Conservation (phyloP, 371 early-diverging fungal species). For the Mortierella sp. region DNA sequence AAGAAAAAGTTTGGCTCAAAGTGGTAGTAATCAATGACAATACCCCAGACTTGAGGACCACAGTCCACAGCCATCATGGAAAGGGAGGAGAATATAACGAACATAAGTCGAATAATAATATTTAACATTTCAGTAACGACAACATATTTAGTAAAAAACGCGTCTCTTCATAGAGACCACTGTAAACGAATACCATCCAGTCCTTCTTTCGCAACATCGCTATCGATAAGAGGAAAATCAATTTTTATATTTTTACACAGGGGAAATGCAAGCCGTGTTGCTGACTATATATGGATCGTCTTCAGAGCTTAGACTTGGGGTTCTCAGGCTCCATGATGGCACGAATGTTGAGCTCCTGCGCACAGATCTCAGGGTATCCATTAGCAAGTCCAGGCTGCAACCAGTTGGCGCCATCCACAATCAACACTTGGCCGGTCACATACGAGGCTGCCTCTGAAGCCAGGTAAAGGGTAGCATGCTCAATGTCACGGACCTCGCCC, state of each 20-base stretch:
- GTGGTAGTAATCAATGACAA: slow-evolving; percentile 16
- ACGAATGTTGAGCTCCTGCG: slow-evolving; percentile 50
- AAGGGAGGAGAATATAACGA: too few relatives aligned
- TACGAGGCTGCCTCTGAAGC: slow-evolving; percentile 72
- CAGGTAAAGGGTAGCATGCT: slow-evolving; percentile 77
- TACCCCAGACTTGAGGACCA: too few relatives aligned
- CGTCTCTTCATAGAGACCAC: too few relatives aligned
- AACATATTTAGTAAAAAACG: too few relatives aligned
- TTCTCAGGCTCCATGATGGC: slow-evolving; percentile 49
- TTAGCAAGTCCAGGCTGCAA: slow-evolving; percentile 48
- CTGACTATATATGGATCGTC: neutral
- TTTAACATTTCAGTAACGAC: too few relatives aligned
- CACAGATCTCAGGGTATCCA: slow-evolving; percentile 51
- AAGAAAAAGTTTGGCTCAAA: slow-evolving; percentile 45
- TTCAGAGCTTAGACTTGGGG: slow-evolving; percentile 46
- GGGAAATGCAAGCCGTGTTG: too few relatives aligned
- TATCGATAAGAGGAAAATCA: too few relatives aligned
- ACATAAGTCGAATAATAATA: too few relatives aligned
- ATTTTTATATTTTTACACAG: too few relatives aligned
- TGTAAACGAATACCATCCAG: too few relatives aligned
- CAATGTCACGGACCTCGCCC: slow-evolving; percentile 77
- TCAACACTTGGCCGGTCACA: slow-evolving; percentile 71
- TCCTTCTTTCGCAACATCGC: too few relatives aligned
- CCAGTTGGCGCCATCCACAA: slow-evolving; percentile 84
- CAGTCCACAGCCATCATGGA: too few relatives aligned